Evolutionary conservation across 345 rosid species (phyloP), one percentile per base, ranked within the genome.

Genomic region (Lumnitzera racemosa): DNA sequence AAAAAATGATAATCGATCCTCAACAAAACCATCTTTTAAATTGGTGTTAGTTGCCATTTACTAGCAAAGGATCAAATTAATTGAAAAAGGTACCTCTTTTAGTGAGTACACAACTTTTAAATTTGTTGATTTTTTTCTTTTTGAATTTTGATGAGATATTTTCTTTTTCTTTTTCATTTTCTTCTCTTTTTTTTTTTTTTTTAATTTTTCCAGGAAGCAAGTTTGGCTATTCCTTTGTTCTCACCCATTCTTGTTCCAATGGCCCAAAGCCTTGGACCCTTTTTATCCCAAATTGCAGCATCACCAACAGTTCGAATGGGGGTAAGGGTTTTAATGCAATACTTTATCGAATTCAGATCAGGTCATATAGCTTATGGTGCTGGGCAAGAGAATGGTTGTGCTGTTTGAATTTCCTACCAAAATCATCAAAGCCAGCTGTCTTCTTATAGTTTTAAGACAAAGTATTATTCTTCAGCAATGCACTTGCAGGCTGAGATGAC

Each of bases 201-300:
- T 31, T 54, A 55, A 50, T 64, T 67, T 69, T 65, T 43, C 25
- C 85, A 90, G 99, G 97, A 90, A 62, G 95, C 99, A 31, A 90
- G 97, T 67, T 56, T 78, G 68, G 90, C 96, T 63, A 68, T 94
- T 65, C 99, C 99, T 47, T 77, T 94, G 85, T 86, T 94, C 82
- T 94, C 99, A 17, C 97, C 96, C 65, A 85, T 94, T 63, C 80
- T 94, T 63, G 91, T 88, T 29, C 96, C 96, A 25, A 63, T 94
- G 87, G 96, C 96, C 57, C 99, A 94, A 76, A 84, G 92, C 67
- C 67, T 90, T 58, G 99, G 97, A 70, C 97, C 97, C 53, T 47
- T 90, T 62, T 74, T 94, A 61, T 81, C 90, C 59, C 95, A 90
- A 79, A 70, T 94, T 29, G 75, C 85, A 41, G 71, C 87, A 23